Evolutionary conservation across 805 yeast genomes (phyloP), one percentile per base, ranked within the genome.

Genomic region (Maudiozyma turicensis): DNA sequence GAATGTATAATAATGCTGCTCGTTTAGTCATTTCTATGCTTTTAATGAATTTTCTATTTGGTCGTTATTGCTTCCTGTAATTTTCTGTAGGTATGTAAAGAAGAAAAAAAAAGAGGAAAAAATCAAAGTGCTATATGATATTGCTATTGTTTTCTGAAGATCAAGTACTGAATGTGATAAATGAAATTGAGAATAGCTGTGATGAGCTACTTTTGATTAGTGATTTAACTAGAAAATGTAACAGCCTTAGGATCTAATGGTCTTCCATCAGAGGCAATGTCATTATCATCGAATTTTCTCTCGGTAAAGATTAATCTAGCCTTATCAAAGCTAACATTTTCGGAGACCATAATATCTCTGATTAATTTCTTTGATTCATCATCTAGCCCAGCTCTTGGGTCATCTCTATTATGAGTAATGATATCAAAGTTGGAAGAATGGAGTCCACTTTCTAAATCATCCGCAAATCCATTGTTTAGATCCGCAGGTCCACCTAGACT

Each of bases 171-270:
- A 14, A 3, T 13, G 28, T 11, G 28, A 13, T 20, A 9, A 3
- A 10, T 11, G 11, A n/a, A 10, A 10, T 20, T 9, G 14, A 20
- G 26, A 20, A 20, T 20, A 20, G 26, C 26, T 20, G 26, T 20
- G 26, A 2, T 20, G 26, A 20, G 2, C 26, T 20, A 20, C 26
- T 20, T 20, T 20, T 20, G 20, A 39, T 35, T 35, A 8, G 14
- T n/a, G 38, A 35, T 6, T 35, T 35, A 51, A 6, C 39, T 49
- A 10, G 55, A 47, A 40, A 77, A 76, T 0, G 80, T 75, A 2
- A 82, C 78, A 1, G 83, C 75, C 54, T 75, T 77, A 1, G 89
- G 86, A 53, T 84, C 90, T 39, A 71, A 54, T 0, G 90, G 90
- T 45, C 76, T 64, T 0, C 91, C 91, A 61, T 82, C 82, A 0